Conservation (phyloP, 2,329 filamentous ascomycete species). For the Talaromyces atroroseus region DNA sequence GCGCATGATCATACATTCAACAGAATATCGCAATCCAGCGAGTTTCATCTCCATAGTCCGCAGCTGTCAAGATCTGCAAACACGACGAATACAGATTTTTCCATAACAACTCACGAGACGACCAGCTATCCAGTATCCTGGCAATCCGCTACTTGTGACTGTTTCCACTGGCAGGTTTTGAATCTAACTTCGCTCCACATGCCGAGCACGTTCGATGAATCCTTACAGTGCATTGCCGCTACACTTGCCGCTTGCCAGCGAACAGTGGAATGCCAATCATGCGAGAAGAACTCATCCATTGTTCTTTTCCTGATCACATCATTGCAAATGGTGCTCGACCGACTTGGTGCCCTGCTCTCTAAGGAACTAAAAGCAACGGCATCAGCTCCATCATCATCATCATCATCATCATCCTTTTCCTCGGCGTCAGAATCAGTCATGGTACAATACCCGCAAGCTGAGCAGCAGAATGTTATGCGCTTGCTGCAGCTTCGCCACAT, state of each 20-base stretch:
- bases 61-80: background rate
- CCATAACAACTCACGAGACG: background rate
- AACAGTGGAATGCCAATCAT: constrained; percentile 9
- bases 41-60: background rate
- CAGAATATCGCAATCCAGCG: background rate
- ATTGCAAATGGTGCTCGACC: constrained; percentile 12
- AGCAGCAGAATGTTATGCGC: background rate
- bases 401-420: background rate
- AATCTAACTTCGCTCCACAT: constrained; percentile 11
- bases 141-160: constrained; percentile 4
- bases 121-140: background rate
- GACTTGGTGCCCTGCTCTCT: background rate
- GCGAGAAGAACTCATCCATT: constrained; percentile 10
- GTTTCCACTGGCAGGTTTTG: constrained; percentile 11
- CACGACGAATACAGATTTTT: background rate
- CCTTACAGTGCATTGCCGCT: constrained; percentile 1
- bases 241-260: constrained; percentile 9
- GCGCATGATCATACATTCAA: background rate
- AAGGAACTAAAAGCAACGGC: background rate
- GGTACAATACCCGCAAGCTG: background rate
- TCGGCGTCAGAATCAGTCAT: background rate
- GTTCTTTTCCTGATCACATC: constrained; percentile 8
- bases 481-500: constrained; percentile 12
- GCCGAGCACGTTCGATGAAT: constrained; percentile 4
- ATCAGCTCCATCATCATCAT: background rate